Base-by-base conservation (phyloP, 73 alveolate species). In the Tetrahymena thermophila region DNA sequence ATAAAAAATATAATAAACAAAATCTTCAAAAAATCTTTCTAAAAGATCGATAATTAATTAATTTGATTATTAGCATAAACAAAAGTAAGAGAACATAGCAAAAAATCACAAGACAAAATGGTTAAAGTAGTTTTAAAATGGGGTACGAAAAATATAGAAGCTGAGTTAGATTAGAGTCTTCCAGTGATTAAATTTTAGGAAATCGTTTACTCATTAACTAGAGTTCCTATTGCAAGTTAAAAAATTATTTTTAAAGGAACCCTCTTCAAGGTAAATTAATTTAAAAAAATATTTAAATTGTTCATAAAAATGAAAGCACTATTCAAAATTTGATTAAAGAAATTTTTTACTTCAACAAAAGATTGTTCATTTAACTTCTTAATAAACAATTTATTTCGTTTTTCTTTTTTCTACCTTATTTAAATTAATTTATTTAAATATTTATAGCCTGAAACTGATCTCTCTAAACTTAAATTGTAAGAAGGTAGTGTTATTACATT, bases 241-340 rank as follows among this genome's bases (percentile, higher is more conserved):
- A 98, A 98, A 94, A 94, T 99, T 93, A 97, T 98, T 97, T 94
- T 97, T 71, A 99, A 99, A 95, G 99, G 99, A 35, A 98, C 97
- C 94, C 97, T 97, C 38, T 95, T 98, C 85, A 97, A 98, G 96
- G 98, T 43, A 25, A 34, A 23, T 71, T 94, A 35, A 44, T 89
- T 85, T 40, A 6, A 40, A 40, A 40, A 40, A 40, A 34, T 28
- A 85, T 13, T 14, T 37, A 85, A 7, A 97, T 96, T 25, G 94
- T 55, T 85, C 96, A 94, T n/a, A n/a, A 96, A 95, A 94, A 35
- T 95, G 94, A 55, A 96, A 84, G 94, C 55, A 25, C 14, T 28
- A 4, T 35, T 34, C 4, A 10, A 55, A 34, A 21, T 25, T 83
- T 28, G 15, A 50, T 50, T 1, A 21, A 19, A 14, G 31, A 16